phyloP scores from a whole-genome alignment of 306 rosid genomes.

The Carpinus viminea region DNA sequence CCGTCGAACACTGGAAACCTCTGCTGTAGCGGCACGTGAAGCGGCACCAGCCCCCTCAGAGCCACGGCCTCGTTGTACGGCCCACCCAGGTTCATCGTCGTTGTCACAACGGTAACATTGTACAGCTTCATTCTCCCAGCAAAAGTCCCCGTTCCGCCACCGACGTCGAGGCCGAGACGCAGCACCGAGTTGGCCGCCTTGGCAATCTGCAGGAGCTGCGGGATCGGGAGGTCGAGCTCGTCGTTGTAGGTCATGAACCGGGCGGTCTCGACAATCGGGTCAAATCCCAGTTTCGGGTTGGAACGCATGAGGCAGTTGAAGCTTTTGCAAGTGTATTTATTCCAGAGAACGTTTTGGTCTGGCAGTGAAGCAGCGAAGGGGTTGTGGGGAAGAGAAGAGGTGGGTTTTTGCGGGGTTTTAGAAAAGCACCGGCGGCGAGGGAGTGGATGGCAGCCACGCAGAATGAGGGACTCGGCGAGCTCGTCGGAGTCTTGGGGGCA shows the following conservation, averaged over 20 bases:
- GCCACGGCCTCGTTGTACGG: slow-evolving; percentile 85
- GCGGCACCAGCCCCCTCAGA: slow-evolving; percentile 79
- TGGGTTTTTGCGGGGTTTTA: slow-evolving; percentile 60
- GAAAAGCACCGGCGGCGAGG: slow-evolving; percentile 96
- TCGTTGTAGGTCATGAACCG: slow-evolving; percentile 44
- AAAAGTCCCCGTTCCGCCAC: slow-evolving; percentile 85
- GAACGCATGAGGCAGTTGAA: slow-evolving; percentile 62
- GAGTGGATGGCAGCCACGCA: slow-evolving; percentile 96
- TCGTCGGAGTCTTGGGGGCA: slow-evolving; percentile 72
- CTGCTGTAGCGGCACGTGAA: slow-evolving; percentile 93
- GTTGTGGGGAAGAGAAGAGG: slow-evolving; percentile 47
- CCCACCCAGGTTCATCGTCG: slow-evolving; percentile 76
- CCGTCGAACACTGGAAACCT: slow-evolving; percentile 85
- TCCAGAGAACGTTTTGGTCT: slow-evolving; percentile 63
- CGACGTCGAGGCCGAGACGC: slow-evolving; percentile 80
- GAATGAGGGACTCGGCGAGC: slow-evolving; percentile 61
- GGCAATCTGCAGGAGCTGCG: slow-evolving; percentile 73
- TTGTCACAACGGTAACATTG: slow-evolving; percentile 78
- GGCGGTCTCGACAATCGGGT: slow-evolving; percentile 40
- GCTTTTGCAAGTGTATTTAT: slow-evolving; percentile 64
- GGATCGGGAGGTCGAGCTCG: slow-evolving; percentile 85
- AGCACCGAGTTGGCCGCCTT: slow-evolving; percentile 57
- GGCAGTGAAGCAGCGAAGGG: slow-evolving; percentile 66
- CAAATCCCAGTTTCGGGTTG: slow-evolving; percentile 65
- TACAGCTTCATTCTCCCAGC: slow-evolving; percentile 80